phyloP scores from a whole-genome alignment of 169 alveolate species.

The Toxoplasma gondii region DNA sequence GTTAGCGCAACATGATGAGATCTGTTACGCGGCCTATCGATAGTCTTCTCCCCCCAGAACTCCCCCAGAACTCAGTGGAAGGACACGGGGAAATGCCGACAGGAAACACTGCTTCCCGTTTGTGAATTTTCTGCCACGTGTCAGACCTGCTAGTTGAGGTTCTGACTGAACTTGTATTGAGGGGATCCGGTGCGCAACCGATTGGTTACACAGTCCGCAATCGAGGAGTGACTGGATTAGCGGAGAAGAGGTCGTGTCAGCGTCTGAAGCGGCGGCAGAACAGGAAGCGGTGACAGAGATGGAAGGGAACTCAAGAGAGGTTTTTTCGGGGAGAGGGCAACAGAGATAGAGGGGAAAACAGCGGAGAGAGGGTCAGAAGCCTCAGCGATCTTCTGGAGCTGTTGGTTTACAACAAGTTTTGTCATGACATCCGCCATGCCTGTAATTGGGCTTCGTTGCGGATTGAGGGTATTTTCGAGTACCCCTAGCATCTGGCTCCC shows the following conservation, averaged over 20 bases:
- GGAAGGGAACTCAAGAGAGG: not conserved
- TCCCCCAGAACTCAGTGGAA: too few species aligned
- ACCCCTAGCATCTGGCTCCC: not conserved
- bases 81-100: too few species aligned
- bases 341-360: conserved; percentile 22
- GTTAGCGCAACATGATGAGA: too few species aligned
- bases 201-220: too few species aligned
- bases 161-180: too few species aligned
- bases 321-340: not conserved
- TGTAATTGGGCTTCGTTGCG: not conserved
- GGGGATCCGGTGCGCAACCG: too few species aligned
- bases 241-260: not conserved
- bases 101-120: too few species aligned
- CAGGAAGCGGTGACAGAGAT: not conserved
- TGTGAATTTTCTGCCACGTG: too few species aligned
- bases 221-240: not conserved
- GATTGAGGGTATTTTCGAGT: conserved; percentile 21
- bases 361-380: not conserved
- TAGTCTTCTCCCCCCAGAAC: too few species aligned
- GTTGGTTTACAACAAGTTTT: not conserved
- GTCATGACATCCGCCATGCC: conserved; percentile 19
- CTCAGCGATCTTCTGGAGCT: not conserved
- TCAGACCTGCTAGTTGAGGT: too few species aligned
- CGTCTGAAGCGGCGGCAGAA: not conserved
- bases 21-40: too few species aligned